Percentiles rank a stretch among this genome's conserved stretches.
phyloP scores from a whole-genome alignment of 2,329 filamentous ascomycete genomes.

The Fusarium siculi region DNA sequence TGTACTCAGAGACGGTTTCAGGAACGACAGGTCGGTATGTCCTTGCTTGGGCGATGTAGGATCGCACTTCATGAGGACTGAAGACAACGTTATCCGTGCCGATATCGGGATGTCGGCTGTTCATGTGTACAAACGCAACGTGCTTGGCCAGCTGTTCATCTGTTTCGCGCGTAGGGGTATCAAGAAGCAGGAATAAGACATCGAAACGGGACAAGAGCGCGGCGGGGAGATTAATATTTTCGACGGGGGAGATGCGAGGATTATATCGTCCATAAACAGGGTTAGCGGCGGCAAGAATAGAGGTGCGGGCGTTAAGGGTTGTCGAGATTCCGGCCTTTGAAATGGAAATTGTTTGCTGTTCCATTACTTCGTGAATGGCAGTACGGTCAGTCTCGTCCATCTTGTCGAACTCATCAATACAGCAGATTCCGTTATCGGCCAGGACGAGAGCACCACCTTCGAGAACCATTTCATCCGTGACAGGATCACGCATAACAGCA shows the following conservation, averaged over 20 bases:
- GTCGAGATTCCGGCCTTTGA: slow-evolving; percentile 77
- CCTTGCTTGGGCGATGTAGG: slow-evolving; percentile 93
- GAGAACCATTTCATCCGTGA: slow-evolving; percentile 86
- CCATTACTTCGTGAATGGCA: slow-evolving; percentile 89
- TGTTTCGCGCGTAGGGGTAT: slow-evolving; percentile 87
- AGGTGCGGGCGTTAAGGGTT: slow-evolving; percentile 94
- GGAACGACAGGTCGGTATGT: slow-evolving; percentile 89
- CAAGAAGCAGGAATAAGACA: slow-evolving; percentile 94
- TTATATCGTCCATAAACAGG: slow-evolving; percentile 98
- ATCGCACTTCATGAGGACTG: slow-evolving; percentile 90
- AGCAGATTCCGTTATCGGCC: slow-evolving; percentile 86
- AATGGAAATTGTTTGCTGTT: slow-evolving; percentile 87
- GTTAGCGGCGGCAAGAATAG: slow-evolving; percentile 95
- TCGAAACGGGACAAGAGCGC: slow-evolving; percentile 97
- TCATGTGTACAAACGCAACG: slow-evolving; percentile 97
- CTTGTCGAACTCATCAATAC: slow-evolving; percentile 89
- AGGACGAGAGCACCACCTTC: slow-evolving; percentile 83
- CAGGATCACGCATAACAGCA: slow-evolving; percentile 84
- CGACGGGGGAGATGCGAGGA: slow-evolving; percentile 93
- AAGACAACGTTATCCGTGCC: slow-evolving; percentile 75
- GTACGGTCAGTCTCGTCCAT: slow-evolving; percentile 88
- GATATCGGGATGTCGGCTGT: slow-evolving; percentile 88
- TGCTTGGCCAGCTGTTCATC: slow-evolving; percentile 96
- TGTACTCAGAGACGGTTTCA: slow-evolving; percentile 89
- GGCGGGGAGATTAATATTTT: slow-evolving; percentile 99